Percentiles rank a stretch among this genome's conserved stretches.
Evolutionary conservation across 2,329 filamentous ascomycete genomes (phyloP).

Genomic region (Clarireedia hainanense): DNA sequence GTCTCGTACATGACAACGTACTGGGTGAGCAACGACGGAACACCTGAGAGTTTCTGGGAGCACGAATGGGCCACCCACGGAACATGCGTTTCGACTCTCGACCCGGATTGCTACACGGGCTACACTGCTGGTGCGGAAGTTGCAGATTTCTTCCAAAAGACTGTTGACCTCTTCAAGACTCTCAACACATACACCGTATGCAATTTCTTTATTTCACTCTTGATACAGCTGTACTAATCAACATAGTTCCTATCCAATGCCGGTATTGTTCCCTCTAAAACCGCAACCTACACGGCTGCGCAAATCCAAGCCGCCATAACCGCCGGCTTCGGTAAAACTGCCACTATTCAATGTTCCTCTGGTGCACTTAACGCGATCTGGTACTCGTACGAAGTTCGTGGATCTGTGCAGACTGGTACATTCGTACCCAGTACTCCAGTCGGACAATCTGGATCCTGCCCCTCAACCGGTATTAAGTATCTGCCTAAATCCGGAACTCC

Average conservation of each 20-base stretch:
- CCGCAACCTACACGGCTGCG: constrained; percentile 35
- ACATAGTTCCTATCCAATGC: constrained; percentile 47
- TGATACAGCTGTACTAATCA: not conserved
- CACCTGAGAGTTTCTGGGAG: constrained; percentile 60
- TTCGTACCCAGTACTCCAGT: constrained; percentile 34
- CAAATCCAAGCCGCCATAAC: constrained; percentile 37
- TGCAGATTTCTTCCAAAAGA: constrained; percentile 39
- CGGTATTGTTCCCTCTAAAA: constrained; percentile 45
- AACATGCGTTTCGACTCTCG: constrained; percentile 62
- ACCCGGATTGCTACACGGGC: constrained; percentile 55
- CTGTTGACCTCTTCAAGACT: constrained; percentile 43
- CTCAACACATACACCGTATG: constrained; percentile 55
- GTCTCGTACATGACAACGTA: constrained; percentile 61
- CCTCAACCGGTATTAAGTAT: constrained; percentile 45
- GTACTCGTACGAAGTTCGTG: constrained; percentile 46
- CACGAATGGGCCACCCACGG: constrained; percentile 73
- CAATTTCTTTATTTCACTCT: not conserved
- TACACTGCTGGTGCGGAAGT: constrained; percentile 37
- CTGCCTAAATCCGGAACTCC: constrained; percentile 39
- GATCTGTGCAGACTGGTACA: constrained; percentile 41
- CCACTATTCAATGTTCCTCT: constrained; percentile 37
- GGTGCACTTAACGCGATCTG: constrained; percentile 43
- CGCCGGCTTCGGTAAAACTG: constrained; percentile 36
- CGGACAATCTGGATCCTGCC: constrained; percentile 37
- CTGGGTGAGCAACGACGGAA: constrained; percentile 51